These are phyloP conservation scores for Naganishia vishniacii DNA, from an alignment of 768 basidiomycete genomes.

Conservation along the genomic window DNA sequence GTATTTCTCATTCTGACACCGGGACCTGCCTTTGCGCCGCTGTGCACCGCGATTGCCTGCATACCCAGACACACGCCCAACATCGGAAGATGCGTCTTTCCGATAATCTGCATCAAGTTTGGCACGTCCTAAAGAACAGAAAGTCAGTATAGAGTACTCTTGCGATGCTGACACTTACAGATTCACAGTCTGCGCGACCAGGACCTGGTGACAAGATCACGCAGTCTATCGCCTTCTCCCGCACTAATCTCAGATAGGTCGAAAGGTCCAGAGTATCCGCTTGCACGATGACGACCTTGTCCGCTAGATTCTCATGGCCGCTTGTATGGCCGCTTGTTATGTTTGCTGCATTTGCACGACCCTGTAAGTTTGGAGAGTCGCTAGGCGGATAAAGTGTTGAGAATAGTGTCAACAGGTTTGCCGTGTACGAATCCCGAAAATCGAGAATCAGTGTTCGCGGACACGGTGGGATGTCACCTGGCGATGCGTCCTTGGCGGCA, in stretches of 20 bases:
- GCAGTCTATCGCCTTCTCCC: conserved; percentile 39
- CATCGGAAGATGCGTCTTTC: conserved; percentile 31
- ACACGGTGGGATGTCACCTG: conserved; percentile 30
- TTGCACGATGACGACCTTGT: conserved; percentile 46
- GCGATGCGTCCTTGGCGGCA: too few species aligned
- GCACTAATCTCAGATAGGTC: background rate
- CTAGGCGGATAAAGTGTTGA: conserved; percentile 35
- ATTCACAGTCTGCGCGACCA: conserved; percentile 42
- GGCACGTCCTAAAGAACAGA: conserved; percentile 38
- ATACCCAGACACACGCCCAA: conserved; percentile 46
- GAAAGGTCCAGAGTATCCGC: conserved; percentile 39
- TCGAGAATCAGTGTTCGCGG: conserved; percentile 47
- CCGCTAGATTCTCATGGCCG: background rate
- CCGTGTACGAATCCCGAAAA: conserved; percentile 50
- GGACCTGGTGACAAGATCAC: conserved; percentile 50
- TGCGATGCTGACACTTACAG: conserved; percentile 29
- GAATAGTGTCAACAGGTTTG: conserved; percentile 49
- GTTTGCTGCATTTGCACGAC: background rate
- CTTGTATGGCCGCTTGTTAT: too few species aligned
- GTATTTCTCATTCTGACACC: background rate
- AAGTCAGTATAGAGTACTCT: background rate
- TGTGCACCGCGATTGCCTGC: conserved; percentile 47
- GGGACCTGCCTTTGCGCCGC: conserved; percentile 39
- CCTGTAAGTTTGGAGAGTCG: background rate
- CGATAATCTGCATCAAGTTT: conserved; percentile 40